Conservation (phyloP, 371 early-diverging fungal species). For the Globomyces sp. region DNA sequence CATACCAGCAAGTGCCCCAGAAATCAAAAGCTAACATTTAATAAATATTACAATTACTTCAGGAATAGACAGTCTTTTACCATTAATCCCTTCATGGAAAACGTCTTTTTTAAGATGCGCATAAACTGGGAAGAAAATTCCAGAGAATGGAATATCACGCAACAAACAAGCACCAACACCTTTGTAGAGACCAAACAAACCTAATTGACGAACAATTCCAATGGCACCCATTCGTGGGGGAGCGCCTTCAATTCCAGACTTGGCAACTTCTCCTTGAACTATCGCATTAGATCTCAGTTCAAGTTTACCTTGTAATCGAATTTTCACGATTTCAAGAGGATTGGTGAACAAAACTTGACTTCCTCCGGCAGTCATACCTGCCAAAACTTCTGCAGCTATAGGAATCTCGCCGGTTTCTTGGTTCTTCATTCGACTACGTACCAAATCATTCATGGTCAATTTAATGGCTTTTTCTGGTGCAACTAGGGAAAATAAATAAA, state of each 20-base stretch:
- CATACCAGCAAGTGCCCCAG: conserved; percentile 96
- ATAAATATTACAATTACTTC: conserved; percentile 44
- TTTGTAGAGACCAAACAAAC: conserved; percentile 91
- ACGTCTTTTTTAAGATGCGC: conserved; percentile 85
- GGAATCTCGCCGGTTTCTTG: conserved; percentile 68
- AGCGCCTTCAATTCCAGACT: conserved; percentile 45
- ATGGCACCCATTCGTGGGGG: conserved; percentile 70
- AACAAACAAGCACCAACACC: conserved; percentile 89
- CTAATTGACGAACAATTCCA: conserved; percentile 87
- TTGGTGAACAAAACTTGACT: conserved; percentile 96
- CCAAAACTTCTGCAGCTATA: conserved; percentile 77
- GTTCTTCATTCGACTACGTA: conserved; percentile 70
- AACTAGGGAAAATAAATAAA: conserved; percentile 43
- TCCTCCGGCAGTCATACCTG: conserved; percentile 88
- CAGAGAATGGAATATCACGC: conserved; percentile 96
- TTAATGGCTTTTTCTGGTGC: conserved; percentile 99
- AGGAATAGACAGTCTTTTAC: conserved; percentile 64
- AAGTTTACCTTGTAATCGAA: conserved; percentile 76
- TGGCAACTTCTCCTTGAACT: conserved; percentile 47
- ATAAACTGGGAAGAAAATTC: conserved; percentile 95
- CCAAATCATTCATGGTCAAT: conserved; percentile 92
- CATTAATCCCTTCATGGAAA: conserved; percentile 78
- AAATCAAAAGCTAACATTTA: conserved; percentile 59
- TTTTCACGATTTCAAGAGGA: conserved; percentile 96
- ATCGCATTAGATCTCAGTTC: neutral